phyloP scores from a whole-genome alignment of 2,329 filamentous ascomycete species.

The Botrytis byssoidea region DNA sequence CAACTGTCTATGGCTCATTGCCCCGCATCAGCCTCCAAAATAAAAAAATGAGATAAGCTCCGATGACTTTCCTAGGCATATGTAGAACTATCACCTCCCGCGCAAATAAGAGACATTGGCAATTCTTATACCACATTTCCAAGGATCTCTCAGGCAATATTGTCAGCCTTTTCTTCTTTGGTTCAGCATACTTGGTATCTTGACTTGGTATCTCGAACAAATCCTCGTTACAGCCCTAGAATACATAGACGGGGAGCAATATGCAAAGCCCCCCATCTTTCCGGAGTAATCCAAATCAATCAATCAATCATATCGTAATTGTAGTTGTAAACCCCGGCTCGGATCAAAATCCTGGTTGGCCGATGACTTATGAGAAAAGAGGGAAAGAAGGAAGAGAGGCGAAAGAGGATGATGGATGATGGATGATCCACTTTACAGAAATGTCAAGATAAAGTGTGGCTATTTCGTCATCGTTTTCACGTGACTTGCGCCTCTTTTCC shows the following conservation, averaged over 20 bases:
- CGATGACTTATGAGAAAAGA: background rate
- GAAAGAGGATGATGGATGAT: background rate
- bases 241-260: background rate
- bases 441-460: conserved; percentile 7
- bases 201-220: background rate
- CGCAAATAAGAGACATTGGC: background rate
- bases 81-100: background rate
- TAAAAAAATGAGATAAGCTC: background rate
- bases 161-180: background rate
- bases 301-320: background rate
- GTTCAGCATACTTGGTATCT: background rate
- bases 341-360: background rate
- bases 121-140: background rate
- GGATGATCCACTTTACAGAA: background rate
- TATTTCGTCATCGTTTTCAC: background rate
- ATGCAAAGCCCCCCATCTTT: background rate
- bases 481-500: background rate
- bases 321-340: background rate
- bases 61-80: background rate
- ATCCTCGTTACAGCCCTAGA: background rate
- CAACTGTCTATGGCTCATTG: background rate
- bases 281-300: background rate
- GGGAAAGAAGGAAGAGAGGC: background rate
- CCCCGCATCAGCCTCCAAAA: background rate
- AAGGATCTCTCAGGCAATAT: background rate